These are phyloP conservation scores for Xylariaceae sp. DNA, from an alignment of 2,329 filamentous ascomycete species.

Conservation along the genomic window DNA sequence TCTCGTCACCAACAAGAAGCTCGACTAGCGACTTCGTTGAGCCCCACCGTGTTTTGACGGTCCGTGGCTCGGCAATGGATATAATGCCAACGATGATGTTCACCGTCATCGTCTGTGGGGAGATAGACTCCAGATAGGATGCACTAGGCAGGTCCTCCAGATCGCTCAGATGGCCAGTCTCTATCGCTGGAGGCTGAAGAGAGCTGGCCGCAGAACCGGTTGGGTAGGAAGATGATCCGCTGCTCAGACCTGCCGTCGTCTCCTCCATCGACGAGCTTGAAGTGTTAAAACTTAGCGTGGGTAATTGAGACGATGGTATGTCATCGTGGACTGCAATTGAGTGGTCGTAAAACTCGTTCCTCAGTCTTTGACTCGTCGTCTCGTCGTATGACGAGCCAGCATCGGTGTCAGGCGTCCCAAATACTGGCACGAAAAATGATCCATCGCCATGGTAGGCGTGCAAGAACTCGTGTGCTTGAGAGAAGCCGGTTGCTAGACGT, in stretches of 20 bases:
- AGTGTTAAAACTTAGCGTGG: conserved; percentile 21
- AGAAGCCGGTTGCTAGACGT: conserved; percentile 44
- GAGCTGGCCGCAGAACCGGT: no score
- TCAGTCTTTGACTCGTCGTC: conserved; percentile 25
- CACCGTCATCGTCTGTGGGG: conserved; percentile 73
- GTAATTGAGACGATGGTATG: conserved; percentile 54
- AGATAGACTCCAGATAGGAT: conserved; percentile 54
- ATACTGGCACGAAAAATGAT: conserved; percentile 42
- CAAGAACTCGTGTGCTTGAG: conserved; percentile 36
- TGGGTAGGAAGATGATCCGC: no score
- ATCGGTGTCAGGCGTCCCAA: conserved; percentile 27
- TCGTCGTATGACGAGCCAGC: conserved; percentile 24
- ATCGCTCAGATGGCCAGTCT: conserved; percentile 45
- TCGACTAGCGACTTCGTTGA: conserved; percentile 61
- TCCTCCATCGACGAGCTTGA: no score
- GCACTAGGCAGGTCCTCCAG: conserved; percentile 65
- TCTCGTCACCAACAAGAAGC: conserved; percentile 78
- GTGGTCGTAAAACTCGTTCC: conserved; percentile 68
- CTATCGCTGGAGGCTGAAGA: conserved; percentile 8
- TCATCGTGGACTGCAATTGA: conserved; percentile 66
- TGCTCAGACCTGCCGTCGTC: no score
- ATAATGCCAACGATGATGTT: conserved; percentile 78
- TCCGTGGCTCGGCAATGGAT: conserved; percentile 58
- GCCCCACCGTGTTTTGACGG: conserved; percentile 60
- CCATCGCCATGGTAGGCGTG: conserved; percentile 24